Base-by-base conservation (phyloP, 805 yeast species). In the Spathaspora boniae region DNA sequence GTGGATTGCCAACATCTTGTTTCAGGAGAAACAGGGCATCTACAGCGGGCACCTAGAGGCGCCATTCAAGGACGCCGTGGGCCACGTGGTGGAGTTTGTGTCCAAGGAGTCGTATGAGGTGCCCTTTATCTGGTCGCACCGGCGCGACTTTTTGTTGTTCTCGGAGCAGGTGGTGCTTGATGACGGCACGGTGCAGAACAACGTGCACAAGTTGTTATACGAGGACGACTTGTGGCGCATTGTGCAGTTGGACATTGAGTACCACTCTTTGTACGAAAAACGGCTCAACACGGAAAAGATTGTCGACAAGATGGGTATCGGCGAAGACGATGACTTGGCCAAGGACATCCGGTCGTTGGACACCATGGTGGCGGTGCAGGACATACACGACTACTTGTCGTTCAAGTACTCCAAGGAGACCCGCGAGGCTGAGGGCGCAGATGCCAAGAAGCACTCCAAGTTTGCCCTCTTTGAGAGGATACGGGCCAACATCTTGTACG, bases 211-310 rank as follows among this genome's bases (percentile, higher is more conserved):
- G 43, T 57, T 80, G 31, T 62, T 85, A 37, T 74, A 69, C 36
- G 94, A 84, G 60, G 89, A 86, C 60, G 97, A 89, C 55, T 66
- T 93, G 42, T 93, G 98, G 98, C 76, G 89, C 53, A 82, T 91
- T 44, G 80, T 87, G 9, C 84, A 78, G 44, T 70, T 88, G 36
- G 98, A 91, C 57, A 72, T 88, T 45, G 96, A 87, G 47, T 93
- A 79, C 57, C 96, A 88, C 56, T 81, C 95, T 12, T 63, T 91
- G 20, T 67, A 83, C 39, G 86, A 83, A 43, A 89, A 87, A 64
- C 76, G 82, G 53, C 68, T 71, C 33, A 72, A 77, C 31, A 78
- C 85, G 17, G 72, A 72, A 40, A 74, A 72, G 35, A 65, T 85
- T 36, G 74, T 75, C 31, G 64, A 72, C 16, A 60, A 74, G 11